Base-by-base conservation (phyloP, 192 early-diverging fungal genomes). In the Gorgonomyces haynaldii region DNA sequence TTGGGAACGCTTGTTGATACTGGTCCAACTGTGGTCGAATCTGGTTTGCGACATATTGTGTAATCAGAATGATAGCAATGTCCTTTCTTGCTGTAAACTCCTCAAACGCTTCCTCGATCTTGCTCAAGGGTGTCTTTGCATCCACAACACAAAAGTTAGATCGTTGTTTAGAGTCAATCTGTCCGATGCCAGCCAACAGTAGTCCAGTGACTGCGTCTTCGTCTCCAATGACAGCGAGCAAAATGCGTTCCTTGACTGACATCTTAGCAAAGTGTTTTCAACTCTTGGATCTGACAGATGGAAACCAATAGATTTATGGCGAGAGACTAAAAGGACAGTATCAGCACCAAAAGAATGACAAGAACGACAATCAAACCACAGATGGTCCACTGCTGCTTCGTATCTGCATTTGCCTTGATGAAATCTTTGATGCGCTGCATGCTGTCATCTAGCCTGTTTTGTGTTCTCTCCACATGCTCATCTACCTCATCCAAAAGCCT, bases 131-230 rank as follows among this genome's bases (percentile, higher is more conserved):
- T 1, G 73, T 76, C 60, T 76, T 98, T 4, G 81, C 55, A 58
- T 95, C 91, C 6, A 97, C 96, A 20, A 96, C 89, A 16, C 96
- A 60, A 63, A 99, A 99, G 78, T 99, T 99, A 38, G 87, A 54
- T 53, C 83, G 81, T 57, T 93, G 88, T 52, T 90, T 89, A 23
- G 79, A 65, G 57, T 97, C 87, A 37, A 95, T 81, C 61, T 97
- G 87, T 34, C 96, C 96, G 26, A 95, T 85, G 30, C 96, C 96
- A 27, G 93, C 91, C 26, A 99, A 76, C n/a, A 99, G 70, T 47
- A 99, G 78, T 32, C 96, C 96, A 3, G 96, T 99, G 27, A 99
- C 84, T 3, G 69, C 65, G 54, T 72, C 69, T 64, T 76, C 73
- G 44, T 76, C 73, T 1, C 73, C 73, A 26, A 76, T 65, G 3